Conservation (phyloP, 805 yeast genomes). For the Ogataea corticis region DNA sequence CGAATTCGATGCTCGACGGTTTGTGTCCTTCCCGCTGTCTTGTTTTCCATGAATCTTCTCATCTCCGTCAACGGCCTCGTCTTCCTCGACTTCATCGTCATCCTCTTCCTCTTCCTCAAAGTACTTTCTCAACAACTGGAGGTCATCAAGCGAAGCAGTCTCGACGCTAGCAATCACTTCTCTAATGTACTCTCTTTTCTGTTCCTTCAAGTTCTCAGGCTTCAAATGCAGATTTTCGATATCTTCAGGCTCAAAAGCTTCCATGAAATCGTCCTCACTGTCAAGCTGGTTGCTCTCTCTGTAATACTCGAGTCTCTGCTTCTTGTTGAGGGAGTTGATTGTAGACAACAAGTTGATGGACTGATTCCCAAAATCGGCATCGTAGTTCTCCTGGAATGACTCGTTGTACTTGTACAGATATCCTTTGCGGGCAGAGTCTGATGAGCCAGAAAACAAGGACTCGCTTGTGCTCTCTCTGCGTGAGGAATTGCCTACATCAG, state of each 20-base stretch:
- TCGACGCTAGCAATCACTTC: slow-evolving; percentile 10
- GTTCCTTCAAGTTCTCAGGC: slow-evolving; percentile 6
- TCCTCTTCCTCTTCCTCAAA: slow-evolving; percentile 11
- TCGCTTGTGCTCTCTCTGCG: slow-evolving; percentile 4
- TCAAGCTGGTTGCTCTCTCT: slow-evolving; percentile 18
- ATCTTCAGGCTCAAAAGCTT: slow-evolving; percentile 20
- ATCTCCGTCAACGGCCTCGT: not conserved
- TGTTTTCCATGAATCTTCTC: not conserved
- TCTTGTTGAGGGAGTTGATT: slow-evolving; percentile 19
- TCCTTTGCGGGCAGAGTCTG: not conserved
- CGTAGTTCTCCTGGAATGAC: slow-evolving; percentile 19
- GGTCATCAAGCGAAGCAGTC: slow-evolving; percentile 11
- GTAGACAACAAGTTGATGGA: slow-evolving; percentile 15
- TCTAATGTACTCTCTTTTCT: slow-evolving; percentile 13
- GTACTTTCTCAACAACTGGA: slow-evolving; percentile 15
- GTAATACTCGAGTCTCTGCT: slow-evolving; percentile 21
- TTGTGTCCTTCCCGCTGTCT: not conserved
- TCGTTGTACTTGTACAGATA: slow-evolving; percentile 20
- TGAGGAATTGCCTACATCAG: not conserved
- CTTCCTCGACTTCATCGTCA: slow-evolving; percentile 6
- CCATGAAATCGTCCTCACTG: slow-evolving; percentile 20
- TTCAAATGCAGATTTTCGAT: slow-evolving; percentile 8
- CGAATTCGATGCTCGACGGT: not conserved
- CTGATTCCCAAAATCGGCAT: slow-evolving; percentile 21
- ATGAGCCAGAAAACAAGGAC: not conserved